Evolutionary conservation across 108 stramenopile species (phyloP), one percentile per base, ranked within the genome.

Genomic region (Pseudonitzschia delicatissima): DNA sequence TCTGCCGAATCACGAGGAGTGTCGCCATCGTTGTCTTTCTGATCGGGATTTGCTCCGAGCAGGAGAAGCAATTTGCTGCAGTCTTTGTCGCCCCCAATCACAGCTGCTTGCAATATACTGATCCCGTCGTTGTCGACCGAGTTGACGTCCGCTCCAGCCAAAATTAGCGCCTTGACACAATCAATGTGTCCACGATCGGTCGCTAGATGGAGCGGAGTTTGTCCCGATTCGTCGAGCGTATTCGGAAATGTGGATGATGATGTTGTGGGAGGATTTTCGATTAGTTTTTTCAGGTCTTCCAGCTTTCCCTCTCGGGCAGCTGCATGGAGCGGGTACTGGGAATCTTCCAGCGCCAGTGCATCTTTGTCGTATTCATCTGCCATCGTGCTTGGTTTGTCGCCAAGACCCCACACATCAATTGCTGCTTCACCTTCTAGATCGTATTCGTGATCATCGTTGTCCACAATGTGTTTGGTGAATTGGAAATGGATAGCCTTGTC

Each of bases 201-300:
- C 8, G 86, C 84, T 61, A 90, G 70, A 72, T 94, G 93, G 15
- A 94, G 63, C 1, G 88, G 85, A 5, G 87, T 85, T 70, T 88
- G 87, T 9, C 90, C 90, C 27, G 64, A 62, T 21, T 79, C 82
- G 65, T 92, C 90, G 6, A 69, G 26, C 26, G 61, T 72, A 49
- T 86, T 67, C 4, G 87, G 45, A 11, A 8, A 15, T 6, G 23
- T 17, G 9, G 21, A 50, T 13, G 49, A 25, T 26, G 33, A 18
- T 3, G 28, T 37, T 33, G 11, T 18, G 0, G 26, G 3, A 3
- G 53, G 31, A 15, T 4, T 33, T 52, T 84, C 59, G 11, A 69
- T 58, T 2, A 67, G 21, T 37, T 36, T 40, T 34, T 68, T 62
- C 21, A 88, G 50, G 36, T 28, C 47, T 7, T 42, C 62, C 4